Evolutionary conservation across 1,139 yeast species (phyloP).

Genomic region (Yamadazyma blattariae): DNA sequence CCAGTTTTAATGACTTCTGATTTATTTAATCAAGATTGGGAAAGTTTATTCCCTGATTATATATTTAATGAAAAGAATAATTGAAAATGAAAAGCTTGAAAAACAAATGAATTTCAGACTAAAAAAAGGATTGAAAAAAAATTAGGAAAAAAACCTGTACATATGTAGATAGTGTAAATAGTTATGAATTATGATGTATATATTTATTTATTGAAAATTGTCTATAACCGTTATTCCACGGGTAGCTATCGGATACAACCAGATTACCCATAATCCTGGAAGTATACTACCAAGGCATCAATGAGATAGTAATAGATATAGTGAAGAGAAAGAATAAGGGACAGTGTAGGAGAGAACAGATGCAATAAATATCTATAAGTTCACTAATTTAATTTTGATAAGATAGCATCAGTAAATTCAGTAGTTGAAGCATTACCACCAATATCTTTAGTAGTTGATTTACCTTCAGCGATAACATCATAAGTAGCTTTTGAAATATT

Average conservation of each 20-base stretch:
- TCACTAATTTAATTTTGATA: slow-evolving; percentile 52
- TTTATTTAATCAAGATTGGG: slow-evolving; percentile 51
- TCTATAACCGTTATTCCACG: too few species aligned
- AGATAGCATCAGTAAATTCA: slow-evolving; percentile 87
- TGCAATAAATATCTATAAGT: slow-evolving; percentile 4
- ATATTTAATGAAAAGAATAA: slow-evolving; percentile 13
- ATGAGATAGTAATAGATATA: too few species aligned
- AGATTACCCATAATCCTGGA: too few species aligned
- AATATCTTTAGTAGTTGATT: slow-evolving; percentile 75
- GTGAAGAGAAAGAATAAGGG: too few species aligned
- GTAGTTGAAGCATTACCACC: slow-evolving; percentile 89
- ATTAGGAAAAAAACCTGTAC: too few species aligned
- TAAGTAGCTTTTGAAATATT: slow-evolving; percentile 85
- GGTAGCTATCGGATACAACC: too few species aligned
- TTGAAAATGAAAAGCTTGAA: too few species aligned
- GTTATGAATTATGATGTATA: not conserved
- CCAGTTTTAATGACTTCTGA: slow-evolving; percentile 54
- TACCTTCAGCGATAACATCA: slow-evolving; percentile 85
- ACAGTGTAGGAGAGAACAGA: too few species aligned
- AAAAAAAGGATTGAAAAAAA: too few species aligned
- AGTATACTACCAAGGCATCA: too few species aligned
- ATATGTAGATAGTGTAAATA: too few species aligned
- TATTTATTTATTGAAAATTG: not conserved
- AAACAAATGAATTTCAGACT: too few species aligned
- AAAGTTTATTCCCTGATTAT: slow-evolving; percentile 45